These are phyloP conservation scores for Fomitopsis palustris DNA, from an alignment of 1,284 basidiomycete genomes.

Conservation along the genomic window DNA sequence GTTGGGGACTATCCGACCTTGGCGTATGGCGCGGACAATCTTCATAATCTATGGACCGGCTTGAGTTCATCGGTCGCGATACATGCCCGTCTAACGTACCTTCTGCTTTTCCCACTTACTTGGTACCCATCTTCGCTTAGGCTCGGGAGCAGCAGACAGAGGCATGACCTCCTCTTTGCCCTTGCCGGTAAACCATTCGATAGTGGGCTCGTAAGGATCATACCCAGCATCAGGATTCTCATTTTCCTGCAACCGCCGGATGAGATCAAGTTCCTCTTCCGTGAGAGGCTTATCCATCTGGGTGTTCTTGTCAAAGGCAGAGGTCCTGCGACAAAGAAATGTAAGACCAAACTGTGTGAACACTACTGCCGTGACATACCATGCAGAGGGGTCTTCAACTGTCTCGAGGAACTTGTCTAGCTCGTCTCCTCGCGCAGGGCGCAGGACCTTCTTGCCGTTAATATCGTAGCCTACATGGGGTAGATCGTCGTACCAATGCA, in stretches of 20 bases:
- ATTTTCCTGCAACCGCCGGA: conserved; percentile 82
- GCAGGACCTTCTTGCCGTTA: conserved; percentile 90
- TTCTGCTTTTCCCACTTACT: conserved; percentile 99
- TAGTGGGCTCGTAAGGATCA: conserved; percentile 89
- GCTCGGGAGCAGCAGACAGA: conserved; percentile 87
- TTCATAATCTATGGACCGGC: conserved; percentile 84
- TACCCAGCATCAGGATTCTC: conserved; percentile 92
- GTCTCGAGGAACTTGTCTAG: conserved; percentile 96
- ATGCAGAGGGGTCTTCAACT: conserved; percentile 88
- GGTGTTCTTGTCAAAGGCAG: conserved; percentile 87
- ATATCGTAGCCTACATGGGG: conserved; percentile 99
- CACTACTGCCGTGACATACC: conserved; percentile 42
- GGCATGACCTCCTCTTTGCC: conserved; percentile 95
- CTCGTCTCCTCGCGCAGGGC: conserved; percentile 95
- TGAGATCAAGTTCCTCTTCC: conserved; percentile 93
- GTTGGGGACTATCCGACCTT: conserved; percentile 89
- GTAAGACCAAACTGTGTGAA: background rate
- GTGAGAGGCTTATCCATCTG: conserved; percentile 88
- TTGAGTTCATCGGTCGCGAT: background rate
- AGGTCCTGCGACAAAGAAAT: conserved; percentile 61
- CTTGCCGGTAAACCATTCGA: conserved; percentile 97
- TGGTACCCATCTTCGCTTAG: conserved; percentile 94
- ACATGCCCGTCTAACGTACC: conserved; percentile 39
- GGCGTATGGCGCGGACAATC: conserved; percentile 96
- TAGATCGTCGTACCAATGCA: conserved; percentile 99